Base-by-base conservation (phyloP, 208 protist species). In the Polymyxa betae region DNA sequence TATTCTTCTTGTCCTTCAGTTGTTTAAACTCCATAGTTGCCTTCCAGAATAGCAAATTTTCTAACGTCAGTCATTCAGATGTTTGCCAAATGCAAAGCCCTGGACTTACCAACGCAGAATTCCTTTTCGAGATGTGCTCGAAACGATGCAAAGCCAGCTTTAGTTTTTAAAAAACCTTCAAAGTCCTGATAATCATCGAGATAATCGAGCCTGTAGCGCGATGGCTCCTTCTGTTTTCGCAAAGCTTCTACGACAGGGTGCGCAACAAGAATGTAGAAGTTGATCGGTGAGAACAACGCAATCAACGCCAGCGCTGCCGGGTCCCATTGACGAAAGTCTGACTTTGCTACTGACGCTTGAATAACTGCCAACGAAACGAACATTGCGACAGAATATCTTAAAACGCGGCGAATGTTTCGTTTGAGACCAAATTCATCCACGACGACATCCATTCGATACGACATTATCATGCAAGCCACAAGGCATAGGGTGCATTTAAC, bases 11-110 rank as follows among this genome's bases (percentile, higher is more conserved):
- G n/a, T n/a, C n/a, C n/a, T n/a, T n/a, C n/a, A n/a, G n/a, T n/a
- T n/a, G n/a, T n/a, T n/a, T n/a, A 66, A 45, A 82, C 16, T 82
- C 72, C 5, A 20, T 82, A 35, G n/a, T 43, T 43, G 72, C 72
- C n/a, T 82, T 82, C 72, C 72, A 82, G n/a, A 82, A 82, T 43
- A 82, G n/a, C 35, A 82, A 43, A 43, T 82, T 82, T 82, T 82
- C 72, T 82, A n/a, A 45, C 5, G n/a, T 20, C 35, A 35, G 72
- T 60, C 72, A 82, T 40, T 45, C 5, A 43, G 40, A 82, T 20
- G 72, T 82, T 35, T 43, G 72, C 54, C 16, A 16, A 16, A 35
- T 38, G 5, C n/a, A 82, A 40, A 82, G 16, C 72, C 5, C n/a
- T 45, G 35, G 72, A 82, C 72, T 5, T 43, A 82, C 72, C 72